Base-by-base conservation (phyloP, 441 rosid species). In the Erodium moschatum region DNA sequence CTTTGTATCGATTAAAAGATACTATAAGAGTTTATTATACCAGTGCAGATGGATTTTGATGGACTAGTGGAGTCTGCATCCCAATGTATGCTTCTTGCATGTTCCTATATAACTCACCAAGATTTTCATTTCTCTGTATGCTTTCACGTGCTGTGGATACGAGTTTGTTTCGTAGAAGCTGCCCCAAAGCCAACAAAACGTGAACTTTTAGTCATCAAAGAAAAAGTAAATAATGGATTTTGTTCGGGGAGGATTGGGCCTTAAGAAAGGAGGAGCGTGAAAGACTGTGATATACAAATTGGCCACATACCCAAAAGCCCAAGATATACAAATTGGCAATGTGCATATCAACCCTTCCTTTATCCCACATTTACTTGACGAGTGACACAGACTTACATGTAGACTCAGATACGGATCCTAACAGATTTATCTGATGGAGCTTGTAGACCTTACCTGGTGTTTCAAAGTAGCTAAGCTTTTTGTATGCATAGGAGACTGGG, bases 141-240 rank as follows among this genome's bases (percentile, higher is more conserved):
- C 90, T 83, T 73, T 72, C 75, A 18, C 85, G 80, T 33, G 85
- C 93, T n/a, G 93, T 81, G 33, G 89, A 78, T 12, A 75, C 86
- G 64, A 88, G 90, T 79, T 83, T 88, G 67, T 86, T 86, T 73
- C 85, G 79, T 76, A 88, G 68, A 78, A 88, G 88, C 93, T 88
- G 84, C 71, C 68, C 67, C 54, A 79, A 72, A 73, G 19, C 35
- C 56, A 67, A 65, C 50, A 44, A 44, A 44, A 44, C n/a, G 12
- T 0, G 1, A 10, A 44, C n/a, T 44, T 44, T 44, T 44, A 10
- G 50, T 2, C 50, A 44, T 44, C n/a, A 1, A 44, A 44, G 50
- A 11, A 44, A 10, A 44, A 44, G 50, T 44, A 44, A 12, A 44
- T 2, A 44, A 44, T 44, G 27, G 27, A 24, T 24, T 24, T 24